Evolutionary conservation across 495 filamentous ascomycete species (phyloP).

Genomic region (Parmelia sp.): DNA sequence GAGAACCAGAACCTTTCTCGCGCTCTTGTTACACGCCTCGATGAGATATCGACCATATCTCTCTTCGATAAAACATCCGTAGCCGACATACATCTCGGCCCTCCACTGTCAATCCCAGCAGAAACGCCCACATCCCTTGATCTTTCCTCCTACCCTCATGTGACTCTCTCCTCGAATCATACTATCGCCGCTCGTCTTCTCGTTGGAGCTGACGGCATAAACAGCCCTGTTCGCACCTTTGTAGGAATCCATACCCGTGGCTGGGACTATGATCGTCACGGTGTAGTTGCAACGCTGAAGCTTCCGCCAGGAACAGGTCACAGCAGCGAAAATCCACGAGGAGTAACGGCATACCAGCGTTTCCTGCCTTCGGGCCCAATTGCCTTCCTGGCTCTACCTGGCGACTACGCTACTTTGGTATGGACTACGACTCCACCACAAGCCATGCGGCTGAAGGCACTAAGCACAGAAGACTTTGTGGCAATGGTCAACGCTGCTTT

Average conservation of each 20-base stretch:
- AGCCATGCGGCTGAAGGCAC: slow-evolving; percentile 71
- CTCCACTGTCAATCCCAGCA: slow-evolving; percentile 10
- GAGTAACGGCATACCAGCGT: slow-evolving; percentile 81
- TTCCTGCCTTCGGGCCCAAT: slow-evolving; percentile 91
- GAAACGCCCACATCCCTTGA: slow-evolving; percentile 61
- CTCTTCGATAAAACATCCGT: slow-evolving; percentile 72
- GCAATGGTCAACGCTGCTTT: slow-evolving; percentile 94
- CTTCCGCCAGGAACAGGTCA: slow-evolving; percentile 37
- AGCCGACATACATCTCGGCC: slow-evolving; percentile 66
- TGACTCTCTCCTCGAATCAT: slow-evolving; percentile 56
- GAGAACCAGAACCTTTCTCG: slow-evolving; percentile 87
- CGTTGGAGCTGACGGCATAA: slow-evolving; percentile 89
- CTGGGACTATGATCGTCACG: slow-evolving; percentile 90
- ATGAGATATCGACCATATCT: slow-evolving; percentile 58
- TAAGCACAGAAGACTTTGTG: slow-evolving; percentile 64
- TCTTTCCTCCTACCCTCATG: slow-evolving; percentile 78
- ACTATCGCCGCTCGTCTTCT: slow-evolving; percentile 71
- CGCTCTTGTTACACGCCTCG: slow-evolving; percentile 63
- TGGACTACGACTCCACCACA: slow-evolving; percentile 83
- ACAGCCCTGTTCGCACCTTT: slow-evolving; percentile 87
- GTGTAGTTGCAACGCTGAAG: slow-evolving; percentile 81
- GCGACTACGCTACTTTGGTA: slow-evolving; percentile 74
- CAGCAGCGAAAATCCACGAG: slow-evolving; percentile 19
- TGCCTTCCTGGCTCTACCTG: slow-evolving; percentile 82
- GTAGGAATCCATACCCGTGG: slow-evolving; percentile 77